Base-by-base conservation (phyloP, 164 flowering plant genomes). In the Amborella trichopoda region DNA sequence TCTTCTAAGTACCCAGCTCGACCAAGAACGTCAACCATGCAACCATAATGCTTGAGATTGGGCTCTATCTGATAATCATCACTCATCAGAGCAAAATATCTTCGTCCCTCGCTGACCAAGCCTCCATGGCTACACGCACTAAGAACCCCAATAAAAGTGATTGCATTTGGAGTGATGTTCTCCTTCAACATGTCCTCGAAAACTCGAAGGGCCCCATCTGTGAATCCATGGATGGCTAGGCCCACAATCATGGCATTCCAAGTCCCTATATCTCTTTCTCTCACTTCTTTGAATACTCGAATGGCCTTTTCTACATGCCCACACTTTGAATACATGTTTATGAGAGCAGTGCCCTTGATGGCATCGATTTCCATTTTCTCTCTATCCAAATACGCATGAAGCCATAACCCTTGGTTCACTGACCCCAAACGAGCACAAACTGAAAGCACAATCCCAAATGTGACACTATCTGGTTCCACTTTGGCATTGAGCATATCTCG, bases 1-100 rank as follows among this genome's bases (percentile, higher is more conserved):
- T 77, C 77, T 26, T 65, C 40, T 24, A 85, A 62, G 23, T 25
- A 68, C 36, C 88, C 85, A 3, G 76, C 79, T 39, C 91, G 78
- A 1, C 88, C 81, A 43, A 67, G 68, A 40, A 85, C 67, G 73
- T 80, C 91, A 28, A 82, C 81, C 88, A 82, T 81, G 56, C 81
- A 82, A 58, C 80, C 63, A 58, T 64, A 75, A 53, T 80, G 91
- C 50, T 76, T 81, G 3, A 70, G 40, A 17, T 37, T 44, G 21
- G 88, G 85, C 46, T 53, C 54, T 55, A 82, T 66, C 27, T 64
- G 66, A 60, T 71, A 66, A 23, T 62, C 70, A 42, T 77, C 77
- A 58, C 54, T 58, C 95, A 85, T 80, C 49, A 60, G 36, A 32
- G 43, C 55, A 52, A 77, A 82, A 65, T 72, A 76, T 45, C 36